phyloP scores from a whole-genome alignment of 2,329 filamentous ascomycete genomes.

The Fusarium transvaalense region DNA sequence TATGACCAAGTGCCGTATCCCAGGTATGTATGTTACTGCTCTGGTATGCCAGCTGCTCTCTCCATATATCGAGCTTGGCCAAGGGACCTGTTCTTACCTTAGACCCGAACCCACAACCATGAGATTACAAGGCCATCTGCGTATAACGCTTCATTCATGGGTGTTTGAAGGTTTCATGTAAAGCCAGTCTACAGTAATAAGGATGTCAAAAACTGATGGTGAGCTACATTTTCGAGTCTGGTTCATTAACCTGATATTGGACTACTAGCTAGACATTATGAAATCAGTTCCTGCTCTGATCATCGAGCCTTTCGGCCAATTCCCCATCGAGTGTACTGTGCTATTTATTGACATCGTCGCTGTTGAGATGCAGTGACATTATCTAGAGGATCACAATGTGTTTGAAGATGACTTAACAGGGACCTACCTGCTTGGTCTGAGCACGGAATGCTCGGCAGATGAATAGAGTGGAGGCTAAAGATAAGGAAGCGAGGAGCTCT shows the following conservation, averaged over 20 bases:
- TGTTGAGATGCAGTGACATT: constrained; percentile 9
- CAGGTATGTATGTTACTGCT: not conserved
- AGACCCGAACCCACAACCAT: not conserved
- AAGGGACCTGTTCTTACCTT: not conserved
- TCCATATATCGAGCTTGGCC: not conserved
- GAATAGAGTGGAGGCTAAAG: constrained; percentile 11
- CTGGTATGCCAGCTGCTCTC: constrained; percentile 1
- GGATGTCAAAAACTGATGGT: not conserved
- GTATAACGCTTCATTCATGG: not conserved
- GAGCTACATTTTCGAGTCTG: not conserved
- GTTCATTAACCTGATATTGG: not conserved
- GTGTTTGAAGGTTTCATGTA: not conserved
- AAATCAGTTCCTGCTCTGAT: not conserved
- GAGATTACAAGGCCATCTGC: not conserved
- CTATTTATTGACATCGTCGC: constrained; percentile 8
- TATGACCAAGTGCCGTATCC: constrained; percentile 4
- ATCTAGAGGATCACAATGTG: not conserved
- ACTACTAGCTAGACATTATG: not conserved
- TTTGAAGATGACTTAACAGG: constrained; percentile 8
- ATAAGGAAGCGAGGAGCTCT: constrained; percentile 18
- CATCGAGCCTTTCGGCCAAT: not conserved
- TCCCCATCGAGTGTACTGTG: not conserved
- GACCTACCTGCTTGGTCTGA: constrained; percentile 6
- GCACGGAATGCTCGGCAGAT: constrained; percentile 30
- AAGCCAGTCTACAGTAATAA: not conserved